phyloP scores from a whole-genome alignment of 2,329 filamentous ascomycete species.

The Diaporthe humulicola region DNA sequence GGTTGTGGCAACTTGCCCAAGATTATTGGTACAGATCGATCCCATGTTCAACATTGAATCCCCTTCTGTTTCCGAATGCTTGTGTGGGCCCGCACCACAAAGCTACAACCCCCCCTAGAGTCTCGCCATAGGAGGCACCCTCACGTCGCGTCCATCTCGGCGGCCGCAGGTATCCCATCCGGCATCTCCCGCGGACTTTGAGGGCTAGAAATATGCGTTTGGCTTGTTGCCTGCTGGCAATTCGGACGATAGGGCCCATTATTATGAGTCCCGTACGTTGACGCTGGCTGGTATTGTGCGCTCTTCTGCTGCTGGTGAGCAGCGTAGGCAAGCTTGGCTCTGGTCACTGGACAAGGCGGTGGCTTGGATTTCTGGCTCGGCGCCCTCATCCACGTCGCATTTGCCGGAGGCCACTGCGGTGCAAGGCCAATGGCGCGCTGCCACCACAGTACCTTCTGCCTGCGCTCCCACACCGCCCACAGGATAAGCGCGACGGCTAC shows the following conservation, averaged over 20 bases:
- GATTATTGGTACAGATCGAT: no score
- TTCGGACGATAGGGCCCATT: no score
- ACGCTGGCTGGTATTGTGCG: not conserved
- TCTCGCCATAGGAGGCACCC: not conserved
- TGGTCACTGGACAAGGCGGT: not conserved
- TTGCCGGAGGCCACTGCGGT: not conserved
- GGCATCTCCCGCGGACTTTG: constrained; percentile 6
- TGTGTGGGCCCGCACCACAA: not conserved
- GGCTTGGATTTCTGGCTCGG: not conserved
- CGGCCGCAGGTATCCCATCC: constrained; percentile 30
- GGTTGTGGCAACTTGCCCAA: not conserved
- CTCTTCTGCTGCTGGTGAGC: not conserved
- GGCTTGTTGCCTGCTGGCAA: not conserved
- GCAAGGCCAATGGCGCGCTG: not conserved
- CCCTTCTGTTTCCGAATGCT: not conserved
- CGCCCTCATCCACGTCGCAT: not conserved
- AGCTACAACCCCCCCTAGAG: not conserved
- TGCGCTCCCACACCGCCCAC: constrained; percentile 31
- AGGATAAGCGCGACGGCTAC: not conserved
- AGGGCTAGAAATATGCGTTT: not conserved
- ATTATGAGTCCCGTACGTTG: not conserved
- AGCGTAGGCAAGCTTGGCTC: not conserved
- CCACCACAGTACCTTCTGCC: constrained; percentile 22
- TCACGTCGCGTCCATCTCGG: constrained; percentile 29
- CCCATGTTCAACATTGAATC: no score